Evolutionary conservation across 495 filamentous ascomycete species (phyloP).

Genomic region (Podospora didyma): DNA sequence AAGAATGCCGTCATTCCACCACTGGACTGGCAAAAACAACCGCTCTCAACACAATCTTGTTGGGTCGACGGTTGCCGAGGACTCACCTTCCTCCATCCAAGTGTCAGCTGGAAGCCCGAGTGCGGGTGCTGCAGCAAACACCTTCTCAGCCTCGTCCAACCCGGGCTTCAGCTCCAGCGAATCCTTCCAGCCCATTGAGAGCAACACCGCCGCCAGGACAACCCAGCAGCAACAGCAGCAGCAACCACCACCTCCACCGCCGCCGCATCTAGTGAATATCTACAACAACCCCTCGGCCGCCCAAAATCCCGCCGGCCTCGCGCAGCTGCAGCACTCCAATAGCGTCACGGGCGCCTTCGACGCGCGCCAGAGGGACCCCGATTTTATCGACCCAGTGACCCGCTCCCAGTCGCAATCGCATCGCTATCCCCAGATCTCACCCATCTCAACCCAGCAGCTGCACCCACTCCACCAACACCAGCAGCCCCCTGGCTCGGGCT

Average conservation of each 20-base stretch:
- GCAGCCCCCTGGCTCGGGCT: slow-evolving; percentile 25
- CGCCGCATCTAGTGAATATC: slow-evolving; percentile 28
- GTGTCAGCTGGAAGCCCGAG: slow-evolving; percentile 23
- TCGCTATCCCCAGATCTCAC: slow-evolving; percentile 26
- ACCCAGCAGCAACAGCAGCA: too few species aligned
- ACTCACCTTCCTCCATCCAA: slow-evolving; percentile 20
- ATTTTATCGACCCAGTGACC: slow-evolving; percentile 29
- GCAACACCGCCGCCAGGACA: slow-evolving; percentile 15
- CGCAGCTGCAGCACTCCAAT: slow-evolving; percentile 34
- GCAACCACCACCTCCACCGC: slow-evolving; percentile 19
- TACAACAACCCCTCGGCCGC: slow-evolving; percentile 22
- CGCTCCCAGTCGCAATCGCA: slow-evolving; percentile 36
- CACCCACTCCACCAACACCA: slow-evolving; percentile 26
- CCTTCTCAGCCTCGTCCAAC: slow-evolving; percentile 43
- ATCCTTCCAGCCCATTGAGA: slow-evolving; percentile 38
- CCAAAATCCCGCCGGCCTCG: slow-evolving; percentile 12
- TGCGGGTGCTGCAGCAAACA: slow-evolving; percentile 35
- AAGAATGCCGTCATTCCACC: slow-evolving; percentile 37
- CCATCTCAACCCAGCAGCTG: slow-evolving; percentile 26
- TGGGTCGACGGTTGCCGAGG: slow-evolving; percentile 32
- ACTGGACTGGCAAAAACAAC: slow-evolving; percentile 46
- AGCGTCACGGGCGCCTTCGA: slow-evolving; percentile 26
- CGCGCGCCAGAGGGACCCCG: slow-evolving; percentile 24
- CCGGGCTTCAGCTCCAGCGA: slow-evolving; percentile 42
- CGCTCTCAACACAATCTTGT: slow-evolving; percentile 48